Base-by-base conservation (phyloP, 768 basidiomycete genomes). In the Russula lepida region DNA sequence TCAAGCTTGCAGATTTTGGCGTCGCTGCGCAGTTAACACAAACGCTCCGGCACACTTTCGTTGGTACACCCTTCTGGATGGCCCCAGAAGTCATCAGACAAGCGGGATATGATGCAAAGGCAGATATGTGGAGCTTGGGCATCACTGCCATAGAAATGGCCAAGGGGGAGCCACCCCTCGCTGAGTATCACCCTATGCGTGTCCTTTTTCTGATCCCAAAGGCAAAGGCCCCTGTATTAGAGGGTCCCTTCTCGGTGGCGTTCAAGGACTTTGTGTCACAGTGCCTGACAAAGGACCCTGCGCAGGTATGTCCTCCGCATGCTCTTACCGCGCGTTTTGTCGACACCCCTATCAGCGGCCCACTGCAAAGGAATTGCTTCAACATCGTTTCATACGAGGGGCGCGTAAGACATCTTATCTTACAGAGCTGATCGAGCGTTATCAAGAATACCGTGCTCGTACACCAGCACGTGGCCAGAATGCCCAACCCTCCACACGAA, bases 61-160 rank as follows among this genome's bases (percentile, higher is more conserved):
- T 99, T 60, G 95, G 93, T 30, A 95, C 93, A 3, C 93, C 93
- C 2, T 95, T 93, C 70, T 95, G 93, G 93, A 95, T 95, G 94
- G 95, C 95, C 3, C 95, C 95, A 2, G 95, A 98, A 72, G 95
- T 98, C 58, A 98, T 98, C 68, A 86, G 92, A 35, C 94, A 98
- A 73, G 89, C 94, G 6, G 95, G 95, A 1, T 98, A 98, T 74
- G 94, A 98, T 70, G 82, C 85, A 2, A 93, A 94, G 73, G 95
- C 95, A 2, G 95, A 98, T 72, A 87, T 98, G 79, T 98, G 95
- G 95, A 94, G 91, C 71, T 76, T 98, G 54, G 95, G 95, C 23
- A 99, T 99, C 71, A 98, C 95, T 1, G 94, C 93, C 56, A 97
- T 98, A 53, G 95, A 98, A 77, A 88, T 99, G 87, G 95, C 95